Conservation (phyloP, 2,329 filamentous ascomycete genomes). For the Ceratocystis destructans region DNA sequence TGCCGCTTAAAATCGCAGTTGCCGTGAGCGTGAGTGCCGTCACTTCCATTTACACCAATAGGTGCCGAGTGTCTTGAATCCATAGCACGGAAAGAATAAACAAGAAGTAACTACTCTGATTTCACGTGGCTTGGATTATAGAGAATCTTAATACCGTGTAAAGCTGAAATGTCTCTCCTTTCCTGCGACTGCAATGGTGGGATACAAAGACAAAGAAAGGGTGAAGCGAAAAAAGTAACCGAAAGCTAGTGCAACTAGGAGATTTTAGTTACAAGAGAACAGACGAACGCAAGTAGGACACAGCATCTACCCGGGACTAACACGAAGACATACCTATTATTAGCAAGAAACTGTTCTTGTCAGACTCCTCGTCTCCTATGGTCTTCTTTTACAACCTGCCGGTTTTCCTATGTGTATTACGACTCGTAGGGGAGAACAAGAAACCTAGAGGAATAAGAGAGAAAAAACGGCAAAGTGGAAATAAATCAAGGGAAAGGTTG, state of each 20-base stretch:
- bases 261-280: not conserved
- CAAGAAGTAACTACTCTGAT: not conserved
- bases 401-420: not conserved
- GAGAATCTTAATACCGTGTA: not conserved
- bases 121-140: not conserved
- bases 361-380: not conserved
- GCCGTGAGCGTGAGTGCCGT: not conserved
- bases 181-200: not conserved
- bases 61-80: not conserved
- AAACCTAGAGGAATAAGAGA: not conserved
- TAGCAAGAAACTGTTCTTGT: not conserved
- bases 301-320: no score
- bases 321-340: no score
- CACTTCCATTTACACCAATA: not conserved
- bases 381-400: not conserved
- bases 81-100: not conserved
- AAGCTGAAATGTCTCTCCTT: conserved; percentile 2
- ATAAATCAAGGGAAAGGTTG: not conserved
- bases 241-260: not conserved
- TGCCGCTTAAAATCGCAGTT: not conserved
- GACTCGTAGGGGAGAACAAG: not conserved
- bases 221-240: not conserved
- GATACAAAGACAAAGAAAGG: not conserved
- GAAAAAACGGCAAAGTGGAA: not conserved
- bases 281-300: not conserved